Base-by-base conservation (phyloP, 345 rosid genomes). In the Moringa oleifera region DNA sequence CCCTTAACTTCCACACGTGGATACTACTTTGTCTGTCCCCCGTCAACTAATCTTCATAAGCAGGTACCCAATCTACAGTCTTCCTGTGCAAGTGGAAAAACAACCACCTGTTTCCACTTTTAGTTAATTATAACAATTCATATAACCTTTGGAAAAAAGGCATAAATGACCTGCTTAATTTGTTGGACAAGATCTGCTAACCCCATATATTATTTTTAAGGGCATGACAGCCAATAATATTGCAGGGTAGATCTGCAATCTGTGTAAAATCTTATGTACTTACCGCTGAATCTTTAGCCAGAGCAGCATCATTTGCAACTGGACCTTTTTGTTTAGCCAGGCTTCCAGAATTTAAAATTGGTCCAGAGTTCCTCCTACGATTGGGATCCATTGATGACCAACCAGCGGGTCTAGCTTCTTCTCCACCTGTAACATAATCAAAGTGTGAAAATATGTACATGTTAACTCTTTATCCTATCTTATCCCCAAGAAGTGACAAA, bases 351-450 rank as follows among this genome's bases (percentile, higher is more conserved):
- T 45, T 71, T 52, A 65, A 59, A 36, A 78, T 68, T 58, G 75
- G 90, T 41, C 81, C 90, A 58, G 83, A 69, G 54, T 70, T 70
- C 69, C 77, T 78, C 68, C 79, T 78, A 23, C 81, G 73, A 63
- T 83, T 53, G 24, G 76, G 76, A 71, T 76, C 85, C 21, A 52
- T 69, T 56, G 77, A 70, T 20, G 70, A 55, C 90, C 81, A 78
- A 66, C 85, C 82, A 41, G 76, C 61, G 58, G 76, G 77, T 74
- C 76, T 73, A 69, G 73, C 82, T 55, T 78, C 85, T 57, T 74
- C 81, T 45, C 73, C 81, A 46, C 71, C 74, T 69, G 62, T 61
- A 47, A 22, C 36, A 54, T 50, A 51, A 68, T 50, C 57, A 69
- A 53, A 46, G 54, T n/a, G n/a, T n/a, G 66, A 28, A 51, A 69